phyloP scores from a whole-genome alignment of 495 filamentous ascomycete genomes.

The Thozetella sp. region DNA sequence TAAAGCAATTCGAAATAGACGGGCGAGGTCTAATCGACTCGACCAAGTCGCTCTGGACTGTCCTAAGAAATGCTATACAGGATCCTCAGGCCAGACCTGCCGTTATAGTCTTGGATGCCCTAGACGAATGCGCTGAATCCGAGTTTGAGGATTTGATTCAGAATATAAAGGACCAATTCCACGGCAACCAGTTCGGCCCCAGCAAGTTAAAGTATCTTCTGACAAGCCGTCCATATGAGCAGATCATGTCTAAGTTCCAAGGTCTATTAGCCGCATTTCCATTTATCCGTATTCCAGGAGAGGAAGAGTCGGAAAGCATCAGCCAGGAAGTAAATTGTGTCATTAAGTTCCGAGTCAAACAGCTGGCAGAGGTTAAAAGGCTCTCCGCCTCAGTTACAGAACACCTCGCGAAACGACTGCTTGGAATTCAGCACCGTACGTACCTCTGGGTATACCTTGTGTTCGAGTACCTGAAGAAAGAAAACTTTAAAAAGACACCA shows the following conservation, averaged over 20 bases:
- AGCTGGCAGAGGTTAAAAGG: background rate
- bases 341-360: background rate
- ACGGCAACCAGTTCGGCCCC: background rate
- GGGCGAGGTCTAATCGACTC: background rate
- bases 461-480: conserved; percentile 7
- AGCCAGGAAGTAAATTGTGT: conserved; percentile 7
- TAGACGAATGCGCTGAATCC: conserved; percentile 13
- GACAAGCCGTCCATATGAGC: conserved; percentile 38
- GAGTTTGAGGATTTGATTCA: conserved; percentile 4
- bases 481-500: conserved; percentile 9
- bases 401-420: background rate
- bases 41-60: conserved; percentile 34
- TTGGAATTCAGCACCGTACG: conserved; percentile 7
- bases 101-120: conserved; percentile 41
- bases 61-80: conserved; percentile 26
- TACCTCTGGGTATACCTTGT: conserved; percentile 19
- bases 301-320: conserved; percentile 26
- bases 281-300: conserved; percentile 34
- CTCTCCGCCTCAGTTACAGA: background rate
- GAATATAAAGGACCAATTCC: background rate
- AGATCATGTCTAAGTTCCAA: conserved; percentile 22
- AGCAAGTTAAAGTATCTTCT: conserved; percentile 5
- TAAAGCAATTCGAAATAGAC: background rate
- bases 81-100: conserved; percentile 35
- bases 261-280: conserved; percentile 17